phyloP scores from a whole-genome alignment of 2,329 filamentous ascomycete genomes.

The Coniochaeta hoffmannii region DNA sequence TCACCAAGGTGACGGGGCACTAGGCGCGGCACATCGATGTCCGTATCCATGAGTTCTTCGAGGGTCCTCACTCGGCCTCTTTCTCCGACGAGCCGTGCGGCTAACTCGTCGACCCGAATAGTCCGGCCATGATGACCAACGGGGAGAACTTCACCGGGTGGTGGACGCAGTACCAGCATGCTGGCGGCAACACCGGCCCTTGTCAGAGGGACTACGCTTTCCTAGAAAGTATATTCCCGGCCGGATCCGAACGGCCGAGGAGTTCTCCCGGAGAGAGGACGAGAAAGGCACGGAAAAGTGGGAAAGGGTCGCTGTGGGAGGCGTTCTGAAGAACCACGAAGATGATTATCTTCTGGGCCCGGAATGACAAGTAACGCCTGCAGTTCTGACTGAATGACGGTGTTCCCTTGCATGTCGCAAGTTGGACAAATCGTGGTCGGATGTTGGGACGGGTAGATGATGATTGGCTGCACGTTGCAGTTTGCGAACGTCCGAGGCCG shows the following conservation, averaged over 20 bases:
- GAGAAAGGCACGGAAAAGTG: constrained; percentile 18
- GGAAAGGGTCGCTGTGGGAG: constrained; percentile 10
- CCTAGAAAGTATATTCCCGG: constrained; percentile 42
- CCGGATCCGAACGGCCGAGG: constrained; percentile 37
- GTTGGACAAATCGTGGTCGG: no score
- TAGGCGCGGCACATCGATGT: constrained; percentile 29
- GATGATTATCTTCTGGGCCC: no score
- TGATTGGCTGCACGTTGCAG: neutral
- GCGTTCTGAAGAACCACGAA: no score
- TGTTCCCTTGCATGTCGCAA: no score
- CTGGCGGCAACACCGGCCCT: constrained; percentile 31
- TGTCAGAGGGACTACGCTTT: constrained; percentile 37
- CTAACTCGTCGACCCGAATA: constrained; percentile 23
- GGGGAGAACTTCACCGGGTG: constrained; percentile 43
- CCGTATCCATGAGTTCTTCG: constrained; percentile 9
- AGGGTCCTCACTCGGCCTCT: constrained; percentile 21
- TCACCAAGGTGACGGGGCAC: constrained; percentile 32
- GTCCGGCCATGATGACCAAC: constrained; percentile 28
- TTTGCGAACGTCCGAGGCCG: neutral
- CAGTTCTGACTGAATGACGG: no score
- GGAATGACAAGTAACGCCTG: no score
- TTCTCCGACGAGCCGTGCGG: constrained; percentile 22
- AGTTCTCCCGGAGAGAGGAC: constrained; percentile 37
- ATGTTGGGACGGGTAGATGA: neutral
- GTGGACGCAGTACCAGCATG: constrained; percentile 38